Evolutionary conservation across 2,329 filamentous ascomycete species (phyloP).

Genomic region (Ascochyta koolunga): DNA sequence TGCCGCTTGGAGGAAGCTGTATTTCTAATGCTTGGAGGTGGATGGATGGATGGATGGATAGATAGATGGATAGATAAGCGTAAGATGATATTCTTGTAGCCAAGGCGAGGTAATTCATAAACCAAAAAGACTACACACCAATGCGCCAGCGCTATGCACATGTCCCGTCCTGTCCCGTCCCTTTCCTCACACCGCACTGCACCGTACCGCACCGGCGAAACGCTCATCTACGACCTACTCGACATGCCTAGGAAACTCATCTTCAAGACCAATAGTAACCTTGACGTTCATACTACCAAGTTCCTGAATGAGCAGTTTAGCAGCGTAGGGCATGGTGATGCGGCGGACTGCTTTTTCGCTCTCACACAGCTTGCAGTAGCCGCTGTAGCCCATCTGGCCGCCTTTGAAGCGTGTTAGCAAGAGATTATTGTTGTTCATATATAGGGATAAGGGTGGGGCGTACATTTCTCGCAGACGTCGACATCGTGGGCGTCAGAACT

Average conservation of each 20-base stretch:
- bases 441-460: background rate
- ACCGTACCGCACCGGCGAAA: too few species aligned
- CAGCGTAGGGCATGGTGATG: slow-evolving; percentile 97
- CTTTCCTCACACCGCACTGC: too few species aligned
- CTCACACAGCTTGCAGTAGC: slow-evolving; percentile 93
- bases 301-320: slow-evolving; percentile 94
- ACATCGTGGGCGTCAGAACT: slow-evolving; percentile 89
- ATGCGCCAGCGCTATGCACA: slow-evolving; percentile 17
- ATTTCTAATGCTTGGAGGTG: too few species aligned
- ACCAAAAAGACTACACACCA: too few species aligned
- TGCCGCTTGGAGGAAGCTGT: too few species aligned
- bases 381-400: slow-evolving; percentile 92
- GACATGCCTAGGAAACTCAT: slow-evolving; percentile 69
- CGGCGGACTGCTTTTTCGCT: slow-evolving; percentile 82
- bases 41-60: too few species aligned
- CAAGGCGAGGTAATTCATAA: too few species aligned
- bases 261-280: slow-evolving; percentile 85
- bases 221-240: background rate
- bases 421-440: background rate
- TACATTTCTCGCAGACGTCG: slow-evolving; percentile 89
- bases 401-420: slow-evolving; percentile 17
- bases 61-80: too few species aligned
- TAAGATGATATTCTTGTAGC: too few species aligned
- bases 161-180: background rate
- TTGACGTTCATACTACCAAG: slow-evolving; percentile 99